Base-by-base conservation (phyloP, 2,329 filamentous ascomycete genomes). In the Samsoniella hepiali region DNA sequence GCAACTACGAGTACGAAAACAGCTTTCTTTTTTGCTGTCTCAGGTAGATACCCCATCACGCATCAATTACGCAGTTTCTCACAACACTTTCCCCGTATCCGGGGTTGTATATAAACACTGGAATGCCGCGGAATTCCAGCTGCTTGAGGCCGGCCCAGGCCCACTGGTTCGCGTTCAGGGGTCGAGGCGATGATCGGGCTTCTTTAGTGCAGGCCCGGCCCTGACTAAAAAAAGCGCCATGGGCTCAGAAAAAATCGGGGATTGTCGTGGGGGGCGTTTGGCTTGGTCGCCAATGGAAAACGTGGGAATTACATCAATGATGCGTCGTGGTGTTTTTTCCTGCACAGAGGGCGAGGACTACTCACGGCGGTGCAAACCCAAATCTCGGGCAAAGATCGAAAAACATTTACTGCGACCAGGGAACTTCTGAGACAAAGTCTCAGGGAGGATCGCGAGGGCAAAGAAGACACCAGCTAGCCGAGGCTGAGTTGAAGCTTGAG, bases 211-310 rank as follows among this genome's bases (percentile, higher is more conserved):
- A 38, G 22, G 10, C 22, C 8, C 3, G 31, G 31, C 56, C 56
- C 56, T 58, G 56, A 38, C 56, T 58, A 49, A 29, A 47, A 34
- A 49, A n/a, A 45, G 11, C 42, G 56, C 56, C 56, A 49, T 49
- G 42, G 7, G 44, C 29, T 34, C 22, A 49, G 31, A 58, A 22
- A 22, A 58, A 58, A 58, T 42, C 10, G 56, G 56, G 29, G 42
- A 36, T 31, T 34, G 7, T 6, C 31, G 22, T 31, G 40, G 10
- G 38, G 22, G 15, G 2, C 17, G 27, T 27, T 44, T n/a, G 6
- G 13, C 22, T 22, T 15, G 7, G 3, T 15, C 38, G 36, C 36
- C 9, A 44, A 56, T 42, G 38, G 9, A 57, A 42, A 5, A n/a
- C 38, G 29, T n/a, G 13, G 29, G 40, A 8, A 22, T 45, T 9